Evolutionary conservation across 768 basidiomycete genomes (phyloP).

Genomic region (Suillus alpinus): DNA sequence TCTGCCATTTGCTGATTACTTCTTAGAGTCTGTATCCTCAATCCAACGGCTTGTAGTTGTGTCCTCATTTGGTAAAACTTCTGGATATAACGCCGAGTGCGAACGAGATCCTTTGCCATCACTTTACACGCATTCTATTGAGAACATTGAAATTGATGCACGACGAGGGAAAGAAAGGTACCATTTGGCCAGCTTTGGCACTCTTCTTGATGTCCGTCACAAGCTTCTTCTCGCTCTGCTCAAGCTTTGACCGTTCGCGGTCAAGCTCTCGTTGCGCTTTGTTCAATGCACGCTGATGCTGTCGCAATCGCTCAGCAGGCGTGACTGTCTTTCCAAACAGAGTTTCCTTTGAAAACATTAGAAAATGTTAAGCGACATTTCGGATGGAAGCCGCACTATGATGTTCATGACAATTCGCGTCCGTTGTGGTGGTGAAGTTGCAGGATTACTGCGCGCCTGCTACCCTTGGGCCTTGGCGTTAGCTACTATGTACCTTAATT

Average conservation of each 20-base stretch:
- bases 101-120: conserved; percentile 98
- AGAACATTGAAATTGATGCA: conserved; percentile 17
- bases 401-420: conserved; percentile 63
- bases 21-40: conserved; percentile 93
- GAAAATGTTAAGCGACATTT: neutral
- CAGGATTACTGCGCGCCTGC: neutral
- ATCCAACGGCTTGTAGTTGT: conserved; percentile 91
- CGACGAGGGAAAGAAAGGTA: conserved; percentile 33
- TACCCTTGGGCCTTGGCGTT: neutral
- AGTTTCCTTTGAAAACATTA: conserved; percentile 65
- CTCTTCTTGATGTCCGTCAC: conserved; percentile 94
- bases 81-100: conserved; percentile 92
- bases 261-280: conserved; percentile 99
- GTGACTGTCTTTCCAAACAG: conserved; percentile 94
- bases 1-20: conserved; percentile 99
- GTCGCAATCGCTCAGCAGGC: conserved; percentile 93
- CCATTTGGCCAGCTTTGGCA: conserved; percentile 94
- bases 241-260: conserved; percentile 90
- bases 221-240: conserved; percentile 96
- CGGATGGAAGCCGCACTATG: conserved; percentile 42
- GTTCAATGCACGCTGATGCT: conserved; percentile 93
- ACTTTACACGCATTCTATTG: conserved; percentile 95
- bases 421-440: neutral
- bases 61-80: conserved; percentile 99
- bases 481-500: neutral